Evolutionary conservation across 2,329 filamentous ascomycete species (phyloP).

Genomic region (Fusarium miscanthi): DNA sequence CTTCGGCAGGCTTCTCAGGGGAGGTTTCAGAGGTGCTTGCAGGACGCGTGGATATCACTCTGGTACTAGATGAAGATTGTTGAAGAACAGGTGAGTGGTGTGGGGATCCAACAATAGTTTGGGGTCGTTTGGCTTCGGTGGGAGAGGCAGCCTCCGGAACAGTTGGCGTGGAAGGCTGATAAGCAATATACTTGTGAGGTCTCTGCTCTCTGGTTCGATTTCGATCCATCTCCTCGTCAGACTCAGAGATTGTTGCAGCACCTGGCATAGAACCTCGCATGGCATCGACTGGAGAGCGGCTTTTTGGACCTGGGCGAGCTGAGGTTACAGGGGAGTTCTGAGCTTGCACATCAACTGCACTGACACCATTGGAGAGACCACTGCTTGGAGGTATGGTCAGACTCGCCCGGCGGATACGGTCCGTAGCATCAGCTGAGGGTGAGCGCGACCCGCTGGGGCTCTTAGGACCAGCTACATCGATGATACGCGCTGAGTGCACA

Average conservation of each 20-base stretch:
- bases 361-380: constrained; percentile 50
- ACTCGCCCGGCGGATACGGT: constrained; percentile 56
- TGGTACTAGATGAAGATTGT: constrained; percentile 46
- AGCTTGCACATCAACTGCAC: constrained; percentile 54
- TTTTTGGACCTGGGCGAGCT: constrained; percentile 40
- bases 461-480: constrained; percentile 65
- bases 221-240: constrained; percentile 51
- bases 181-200: constrained; percentile 35
- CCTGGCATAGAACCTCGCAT: constrained; percentile 45
- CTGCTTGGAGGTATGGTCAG: constrained; percentile 51
- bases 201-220: constrained; percentile 36
- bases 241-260: constrained; percentile 57
- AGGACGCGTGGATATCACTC: constrained; percentile 50
- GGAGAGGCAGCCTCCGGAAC: constrained; percentile 38
- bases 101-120: constrained; percentile 30
- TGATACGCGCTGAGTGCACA: constrained; percentile 67
- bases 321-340: constrained; percentile 39
- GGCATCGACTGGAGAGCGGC: constrained; percentile 49
- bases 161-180: constrained; percentile 43
- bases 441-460: constrained; percentile 63
- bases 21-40: constrained; percentile 47
- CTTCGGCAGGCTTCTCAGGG: constrained; percentile 47
- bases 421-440: constrained; percentile 59
- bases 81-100: constrained; percentile 30
- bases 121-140: constrained; percentile 33